Evolutionary conservation across 2,329 filamentous ascomycete species (phyloP), one percentile per base, ranked within the genome.

Genomic region (Cercospora sesami): DNA sequence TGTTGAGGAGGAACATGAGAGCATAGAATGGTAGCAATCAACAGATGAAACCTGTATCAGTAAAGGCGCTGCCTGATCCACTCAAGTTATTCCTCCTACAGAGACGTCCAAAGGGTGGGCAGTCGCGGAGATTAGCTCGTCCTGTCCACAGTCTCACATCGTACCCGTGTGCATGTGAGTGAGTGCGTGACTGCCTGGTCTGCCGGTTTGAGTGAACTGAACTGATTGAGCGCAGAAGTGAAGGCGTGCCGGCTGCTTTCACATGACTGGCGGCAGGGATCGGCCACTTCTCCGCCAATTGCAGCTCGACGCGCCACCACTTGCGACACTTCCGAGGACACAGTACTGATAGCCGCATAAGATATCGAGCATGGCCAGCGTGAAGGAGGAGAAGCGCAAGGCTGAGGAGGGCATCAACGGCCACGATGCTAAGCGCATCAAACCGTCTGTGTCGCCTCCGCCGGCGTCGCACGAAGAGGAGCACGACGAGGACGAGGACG

Each of bases 401-500:
- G 90, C 91, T 4, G 87, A 90, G 72, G 89, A 91, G 71, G 86
- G 87, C 57, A 81, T 85, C 62, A 74, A 75, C 21, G 76, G 67
- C 62, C 84, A 85, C 60, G 86, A 87, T 60, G 80, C 84, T 18
- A 94, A 94, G 80, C 86, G 90, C 73, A 78, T 87, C 48, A 91
- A 91, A 80, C 70, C 77, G 57, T 79, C 80, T 8, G 75, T 76
- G 6, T 79, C 80, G 42, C 78, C 79, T 36, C 76, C 77, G 58
- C 75, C 78, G 23, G 71, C 75, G n/a, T 60, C 61, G 69, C 85
- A 66, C 51, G 65, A 64, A n/a, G 42, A 66, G 18, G 48, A 66
- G 39, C 42, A 68, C 30, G 66, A 70, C 36, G 61, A 53, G 7
- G 57, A 69, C 48, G 69, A 72, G 36, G 63, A 33, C 59, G 66